These are phyloP conservation scores for Auriscalpium microsporum DNA, from an alignment of 768 basidiomycete genomes.

Conservation along the genomic window DNA sequence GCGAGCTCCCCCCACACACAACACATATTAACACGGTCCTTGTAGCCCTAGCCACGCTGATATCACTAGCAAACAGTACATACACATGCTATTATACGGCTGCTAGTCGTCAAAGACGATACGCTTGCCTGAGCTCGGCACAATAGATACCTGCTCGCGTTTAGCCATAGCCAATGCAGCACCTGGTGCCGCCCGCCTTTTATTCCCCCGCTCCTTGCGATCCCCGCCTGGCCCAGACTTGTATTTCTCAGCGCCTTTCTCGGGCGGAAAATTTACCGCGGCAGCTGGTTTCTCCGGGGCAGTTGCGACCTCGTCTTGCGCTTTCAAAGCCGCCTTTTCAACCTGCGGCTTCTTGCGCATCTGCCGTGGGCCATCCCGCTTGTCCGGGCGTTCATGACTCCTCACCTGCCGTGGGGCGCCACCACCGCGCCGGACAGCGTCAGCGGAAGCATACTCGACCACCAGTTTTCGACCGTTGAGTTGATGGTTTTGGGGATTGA, in stretches of 20 bases:
- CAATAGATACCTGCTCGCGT: conserved; percentile 68
- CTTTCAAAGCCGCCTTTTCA: background rate
- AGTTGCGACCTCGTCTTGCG: too few species aligned
- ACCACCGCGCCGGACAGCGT: conserved; percentile 82
- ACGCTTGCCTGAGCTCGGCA: conserved; percentile 63
- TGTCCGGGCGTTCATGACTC: background rate
- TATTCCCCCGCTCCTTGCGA: conserved; percentile 9
- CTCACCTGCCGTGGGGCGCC: background rate
- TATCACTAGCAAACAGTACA: background rate
- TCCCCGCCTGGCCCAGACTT: background rate
- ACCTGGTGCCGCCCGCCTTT: conserved; percentile 56
- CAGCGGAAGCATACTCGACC: conserved; percentile 83
- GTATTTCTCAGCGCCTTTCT: too few species aligned
- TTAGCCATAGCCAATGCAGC: conserved; percentile 73
- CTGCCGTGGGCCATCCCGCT: background rate
- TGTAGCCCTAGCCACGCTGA: background rate
- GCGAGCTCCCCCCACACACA: too few species aligned
- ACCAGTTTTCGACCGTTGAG: conserved; percentile 79
- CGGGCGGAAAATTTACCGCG: too few species aligned
- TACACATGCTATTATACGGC: background rate
- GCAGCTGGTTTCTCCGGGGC: too few species aligned
- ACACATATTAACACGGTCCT: background rate
- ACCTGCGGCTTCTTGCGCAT: background rate
- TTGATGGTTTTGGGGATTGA: conserved; percentile 77
- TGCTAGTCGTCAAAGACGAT: conserved; percentile 47